Base-by-base conservation (phyloP, 257 asterid species). In the Sherardia arvensis region DNA sequence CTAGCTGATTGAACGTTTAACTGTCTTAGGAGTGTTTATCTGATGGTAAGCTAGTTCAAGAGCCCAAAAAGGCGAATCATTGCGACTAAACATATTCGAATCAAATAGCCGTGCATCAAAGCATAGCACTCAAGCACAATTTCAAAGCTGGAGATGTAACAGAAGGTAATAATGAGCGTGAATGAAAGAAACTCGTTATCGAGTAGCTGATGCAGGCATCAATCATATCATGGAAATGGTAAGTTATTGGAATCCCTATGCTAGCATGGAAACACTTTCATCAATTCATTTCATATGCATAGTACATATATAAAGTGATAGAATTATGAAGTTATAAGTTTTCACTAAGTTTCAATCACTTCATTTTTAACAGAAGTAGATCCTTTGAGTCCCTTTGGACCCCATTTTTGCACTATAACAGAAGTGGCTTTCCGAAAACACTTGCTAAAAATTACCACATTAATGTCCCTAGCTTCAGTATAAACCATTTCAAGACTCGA, bases 121-220 rank as follows among this genome's bases (percentile, higher is more conserved):
- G 25, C 21, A 1, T 9, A 20, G 60, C 22, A 23, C 23, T n/a
- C 2, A 54, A 25, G 26, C 33, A 68, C 33, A 25, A 8, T 34
- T 68, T 34, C 26, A 60, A 49, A 59, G 45, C n/a, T 40, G n/a
- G 22, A 36, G 20, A 25, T 49, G 53, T 49, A 17, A 55, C 21
- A 27, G 5, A 55, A 30, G 43, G 65, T 23, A 59, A 33, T 45
- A 61, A 53, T 53, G 63, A 69, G 48, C 27, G 40, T 32, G 51
- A 61, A 61, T 34, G 53, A 58, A 43, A 25, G 32, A 68, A 65
- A 22, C 48, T 10, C 15, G 49, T 43, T 43, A 51, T 55, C 40
- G 62, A 59, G 65, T 26, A 34, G 67, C 45, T 23, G 28, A 54
- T 53, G 56, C 68, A 69, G 63, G 62, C 67, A 61, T 26, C 62